Conservation (phyloP, 495 filamentous ascomycete genomes). For the Geoglossum glabrum region DNA sequence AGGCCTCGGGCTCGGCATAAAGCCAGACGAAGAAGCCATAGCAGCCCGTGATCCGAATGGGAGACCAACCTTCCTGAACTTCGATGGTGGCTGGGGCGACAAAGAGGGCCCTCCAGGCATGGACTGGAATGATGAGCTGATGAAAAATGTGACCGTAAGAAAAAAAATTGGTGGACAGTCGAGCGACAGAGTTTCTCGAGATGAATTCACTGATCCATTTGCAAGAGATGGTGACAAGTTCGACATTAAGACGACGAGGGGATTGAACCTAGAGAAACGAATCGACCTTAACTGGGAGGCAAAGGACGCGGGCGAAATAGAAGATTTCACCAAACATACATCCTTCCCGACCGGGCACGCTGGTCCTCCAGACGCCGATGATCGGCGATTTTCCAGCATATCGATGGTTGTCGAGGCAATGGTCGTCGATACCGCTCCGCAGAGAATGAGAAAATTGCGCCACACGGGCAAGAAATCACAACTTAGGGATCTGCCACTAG, state of each 20-base stretch:
- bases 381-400: conserved; percentile 33
- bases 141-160: conserved; percentile 1
- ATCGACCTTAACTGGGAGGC: conserved; percentile 15
- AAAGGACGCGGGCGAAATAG: conserved; percentile 17
- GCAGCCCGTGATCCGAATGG: not conserved
- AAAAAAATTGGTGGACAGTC: not conserved
- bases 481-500: not conserved
- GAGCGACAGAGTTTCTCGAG: not conserved
- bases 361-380: conserved; percentile 20
- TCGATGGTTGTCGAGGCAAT: conserved; percentile 55
- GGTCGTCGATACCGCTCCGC: conserved; percentile 40
- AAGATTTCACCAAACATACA: conserved; percentile 22
- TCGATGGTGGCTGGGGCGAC: conserved; percentile 5
- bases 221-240: not conserved
- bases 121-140: conserved; percentile 1
- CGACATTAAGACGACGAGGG: conserved; percentile 3
- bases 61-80: not conserved
- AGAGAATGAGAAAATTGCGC: conserved; percentile 37
- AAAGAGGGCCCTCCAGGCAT: not conserved
- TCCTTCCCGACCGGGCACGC: conserved; percentile 23
- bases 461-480: conserved; percentile 38
- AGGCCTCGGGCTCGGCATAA: conserved; percentile 1
- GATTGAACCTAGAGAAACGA: conserved; percentile 20
- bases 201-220: not conserved
- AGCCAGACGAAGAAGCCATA: conserved; percentile 1